phyloP scores from a whole-genome alignment of 768 basidiomycete species.

The Cystofilobasidium ferigula region DNA sequence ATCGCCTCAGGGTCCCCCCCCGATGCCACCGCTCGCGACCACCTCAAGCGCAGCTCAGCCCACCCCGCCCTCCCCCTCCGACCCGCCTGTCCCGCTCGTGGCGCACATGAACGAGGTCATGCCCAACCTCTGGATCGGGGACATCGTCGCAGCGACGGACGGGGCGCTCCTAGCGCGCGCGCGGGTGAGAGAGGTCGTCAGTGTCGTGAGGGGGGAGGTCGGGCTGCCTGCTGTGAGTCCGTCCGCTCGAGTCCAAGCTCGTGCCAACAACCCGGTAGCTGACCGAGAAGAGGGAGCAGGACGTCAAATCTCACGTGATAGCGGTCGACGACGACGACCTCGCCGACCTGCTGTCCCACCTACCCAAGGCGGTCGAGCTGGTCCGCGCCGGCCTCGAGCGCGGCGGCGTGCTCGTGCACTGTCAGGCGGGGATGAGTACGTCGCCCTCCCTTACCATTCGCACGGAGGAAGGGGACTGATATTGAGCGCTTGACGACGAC shows the following conservation, averaged over 20 bases:
- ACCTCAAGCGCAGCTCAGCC: no score
- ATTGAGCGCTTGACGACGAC: no score
- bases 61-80: background rate
- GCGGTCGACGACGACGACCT: conserved; percentile 16
- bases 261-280: background rate
- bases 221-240: conserved; percentile 1
- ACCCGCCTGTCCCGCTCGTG: background rate
- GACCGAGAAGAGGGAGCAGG: background rate
- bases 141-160: conserved; percentile 60
- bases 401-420: conserved; percentile 73
- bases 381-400: conserved; percentile 39
- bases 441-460: conserved; percentile 28
- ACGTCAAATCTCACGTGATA: background rate
- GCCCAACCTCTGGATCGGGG: conserved; percentile 72
- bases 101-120: conserved; percentile 63
- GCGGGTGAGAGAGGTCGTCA: conserved; percentile 65
- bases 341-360: conserved; percentile 17
- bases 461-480: no score
- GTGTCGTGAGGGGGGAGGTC: conserved; percentile 49
- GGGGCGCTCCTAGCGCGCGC: conserved; percentile 50
- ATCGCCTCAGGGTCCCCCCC: no score
- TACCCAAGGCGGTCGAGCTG: conserved; percentile 11
- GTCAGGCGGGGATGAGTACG: conserved; percentile 79
- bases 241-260: background rate
- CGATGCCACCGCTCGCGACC: no score